Evolutionary conservation across 2,329 filamentous ascomycete genomes (phyloP).

Genomic region (Fusarium sororula): DNA sequence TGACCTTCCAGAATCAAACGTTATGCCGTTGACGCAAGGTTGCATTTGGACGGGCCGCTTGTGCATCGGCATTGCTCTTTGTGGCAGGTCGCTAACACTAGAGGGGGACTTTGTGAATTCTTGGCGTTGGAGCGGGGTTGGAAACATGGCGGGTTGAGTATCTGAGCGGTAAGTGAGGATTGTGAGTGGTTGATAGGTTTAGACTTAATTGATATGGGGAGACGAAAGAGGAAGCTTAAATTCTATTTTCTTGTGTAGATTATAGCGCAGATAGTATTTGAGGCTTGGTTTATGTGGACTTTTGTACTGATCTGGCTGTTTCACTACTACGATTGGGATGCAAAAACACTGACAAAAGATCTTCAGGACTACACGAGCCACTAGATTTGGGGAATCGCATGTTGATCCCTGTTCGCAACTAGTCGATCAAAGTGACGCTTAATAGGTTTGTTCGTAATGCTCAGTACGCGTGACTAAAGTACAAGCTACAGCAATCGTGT

Average conservation of each 20-base stretch:
- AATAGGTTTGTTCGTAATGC: background rate
- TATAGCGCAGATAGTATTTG: background rate
- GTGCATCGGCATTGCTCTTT: conserved; percentile 31
- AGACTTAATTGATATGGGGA: background rate
- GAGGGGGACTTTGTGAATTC: conserved; percentile 27
- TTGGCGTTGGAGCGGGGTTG: conserved; percentile 28
- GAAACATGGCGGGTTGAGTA: background rate
- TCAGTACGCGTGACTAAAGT: too few relatives aligned
- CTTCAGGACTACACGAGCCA: background rate
- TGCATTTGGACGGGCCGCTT: conserved; percentile 21
- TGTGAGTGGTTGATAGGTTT: background rate
- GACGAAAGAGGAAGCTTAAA: background rate
- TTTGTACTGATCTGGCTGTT: background rate
- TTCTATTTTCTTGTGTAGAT: background rate
- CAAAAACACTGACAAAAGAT: background rate
- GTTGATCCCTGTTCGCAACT: background rate
- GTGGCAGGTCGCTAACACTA: conserved; percentile 16
- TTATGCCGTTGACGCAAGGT: conserved; percentile 18
- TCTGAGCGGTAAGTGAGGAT: background rate
- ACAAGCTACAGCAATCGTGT: background rate
- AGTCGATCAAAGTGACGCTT: background rate
- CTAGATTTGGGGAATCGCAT: background rate
- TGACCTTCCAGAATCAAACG: conserved; percentile 30
- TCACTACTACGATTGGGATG: background rate
- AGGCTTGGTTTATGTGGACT: background rate